Conservation (phyloP, 2,329 filamentous ascomycete genomes). For the Penicillium freii region DNA sequence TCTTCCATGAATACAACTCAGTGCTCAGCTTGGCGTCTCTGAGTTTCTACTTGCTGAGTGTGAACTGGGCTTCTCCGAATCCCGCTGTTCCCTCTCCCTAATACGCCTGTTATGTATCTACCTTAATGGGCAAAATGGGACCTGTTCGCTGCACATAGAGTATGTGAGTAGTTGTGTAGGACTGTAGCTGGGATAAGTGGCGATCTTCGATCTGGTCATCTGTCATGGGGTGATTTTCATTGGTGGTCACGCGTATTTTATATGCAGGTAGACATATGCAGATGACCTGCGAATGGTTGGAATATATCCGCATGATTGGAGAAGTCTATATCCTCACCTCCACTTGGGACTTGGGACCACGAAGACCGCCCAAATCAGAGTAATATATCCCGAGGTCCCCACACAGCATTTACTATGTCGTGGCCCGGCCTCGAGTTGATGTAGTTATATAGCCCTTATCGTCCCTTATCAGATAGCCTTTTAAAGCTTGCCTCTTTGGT, state of each 20-base stretch:
- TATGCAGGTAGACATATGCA: background rate
- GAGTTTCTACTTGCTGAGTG: slow-evolving; percentile 6
- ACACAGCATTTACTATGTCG: background rate
- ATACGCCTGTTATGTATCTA: slow-evolving; percentile 33
- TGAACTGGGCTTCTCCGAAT: slow-evolving; percentile 11
- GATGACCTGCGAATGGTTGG: background rate
- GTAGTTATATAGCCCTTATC: background rate
- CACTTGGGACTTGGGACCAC: background rate
- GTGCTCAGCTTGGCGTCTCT: slow-evolving; percentile 3
- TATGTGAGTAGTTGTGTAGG: background rate
- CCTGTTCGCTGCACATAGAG: slow-evolving; percentile 19
- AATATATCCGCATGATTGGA: background rate
- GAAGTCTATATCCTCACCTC: background rate
- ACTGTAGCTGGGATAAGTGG: background rate
- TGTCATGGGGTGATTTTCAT: background rate
- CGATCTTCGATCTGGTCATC: background rate
- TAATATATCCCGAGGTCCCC: background rate
- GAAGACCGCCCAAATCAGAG: background rate
- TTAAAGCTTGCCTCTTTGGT: no score
- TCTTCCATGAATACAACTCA: slow-evolving; percentile 5
- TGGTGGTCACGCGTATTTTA: background rate
- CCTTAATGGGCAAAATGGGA: slow-evolving; percentile 32
- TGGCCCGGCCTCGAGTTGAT: background rate
- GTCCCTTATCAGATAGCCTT: background rate
- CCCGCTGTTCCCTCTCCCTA: slow-evolving; percentile 4